These are phyloP conservation scores for Boeremia exigua DNA, from an alignment of 2,329 filamentous ascomycete species.

Conservation along the genomic window DNA sequence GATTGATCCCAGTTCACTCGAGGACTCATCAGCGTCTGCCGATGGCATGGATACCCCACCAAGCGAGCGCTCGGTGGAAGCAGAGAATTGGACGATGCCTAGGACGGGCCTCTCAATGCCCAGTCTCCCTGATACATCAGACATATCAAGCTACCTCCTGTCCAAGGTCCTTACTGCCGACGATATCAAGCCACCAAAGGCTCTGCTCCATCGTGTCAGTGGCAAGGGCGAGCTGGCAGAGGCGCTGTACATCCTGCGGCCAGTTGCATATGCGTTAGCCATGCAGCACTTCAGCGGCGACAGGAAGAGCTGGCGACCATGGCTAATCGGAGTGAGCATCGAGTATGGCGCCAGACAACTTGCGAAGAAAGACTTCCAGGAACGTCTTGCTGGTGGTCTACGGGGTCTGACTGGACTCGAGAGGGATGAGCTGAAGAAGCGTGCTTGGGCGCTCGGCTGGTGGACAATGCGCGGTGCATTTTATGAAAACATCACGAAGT, in stretches of 20 bases:
- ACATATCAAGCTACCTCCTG: constrained; percentile 86
- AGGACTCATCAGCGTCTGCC: constrained; percentile 55
- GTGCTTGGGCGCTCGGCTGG: constrained; percentile 91
- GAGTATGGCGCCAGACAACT: constrained; percentile 91
- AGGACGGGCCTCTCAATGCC: constrained; percentile 87
- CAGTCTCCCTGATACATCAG: constrained; percentile 77
- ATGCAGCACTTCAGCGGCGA: constrained; percentile 75
- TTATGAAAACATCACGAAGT: constrained; percentile 87
- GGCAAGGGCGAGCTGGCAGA: constrained; percentile 85
- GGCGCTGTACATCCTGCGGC: constrained; percentile 87
- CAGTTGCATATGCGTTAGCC: constrained; percentile 83
- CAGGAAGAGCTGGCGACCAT: constrained; percentile 87
- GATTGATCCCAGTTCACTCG: constrained; percentile 68
- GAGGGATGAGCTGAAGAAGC: constrained; percentile 84
- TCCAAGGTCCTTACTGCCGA: constrained; percentile 92
- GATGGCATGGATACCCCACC: constrained; percentile 58
- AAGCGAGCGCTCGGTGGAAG: constrained; percentile 48
- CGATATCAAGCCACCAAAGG: constrained; percentile 90
- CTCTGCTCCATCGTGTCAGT: constrained; percentile 76
- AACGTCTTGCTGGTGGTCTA: constrained; percentile 71
- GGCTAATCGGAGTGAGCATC: constrained; percentile 83
- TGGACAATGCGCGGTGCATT: constrained; percentile 97
- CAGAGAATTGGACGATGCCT: constrained; percentile 83
- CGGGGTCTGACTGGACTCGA: constrained; percentile 83
- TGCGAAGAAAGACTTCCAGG: constrained; percentile 68